Evolutionary conservation across 139 green algal species (phyloP).

Genomic region (Tetraselmis chui): DNA sequence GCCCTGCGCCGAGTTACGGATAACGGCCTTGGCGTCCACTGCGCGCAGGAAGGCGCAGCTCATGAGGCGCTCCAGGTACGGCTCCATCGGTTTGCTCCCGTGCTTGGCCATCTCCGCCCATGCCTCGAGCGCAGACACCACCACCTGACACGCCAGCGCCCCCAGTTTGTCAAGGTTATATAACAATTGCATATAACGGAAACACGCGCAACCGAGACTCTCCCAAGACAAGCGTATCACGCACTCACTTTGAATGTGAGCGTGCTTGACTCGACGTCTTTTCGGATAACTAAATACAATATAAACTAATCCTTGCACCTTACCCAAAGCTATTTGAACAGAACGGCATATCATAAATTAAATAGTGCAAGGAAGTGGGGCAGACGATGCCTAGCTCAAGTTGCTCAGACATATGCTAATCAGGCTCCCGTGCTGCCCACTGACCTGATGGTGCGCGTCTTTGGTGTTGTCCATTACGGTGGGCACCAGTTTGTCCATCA

Average conservation of each 20-base stretch:
- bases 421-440: too few relatives aligned
- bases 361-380: too few relatives aligned
- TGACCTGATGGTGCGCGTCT: neutral
- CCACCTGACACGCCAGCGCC: slow-evolving; percentile 8
- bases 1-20: slow-evolving; percentile 20
- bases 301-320: too few relatives aligned
- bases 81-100: slow-evolving; percentile 23
- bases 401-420: too few relatives aligned
- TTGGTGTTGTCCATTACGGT: neutral
- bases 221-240: too few relatives aligned
- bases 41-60: slow-evolving; percentile 41
- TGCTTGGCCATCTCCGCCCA: neutral
- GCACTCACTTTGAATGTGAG: too few relatives aligned
- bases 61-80: slow-evolving; percentile 48
- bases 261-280: too few relatives aligned
- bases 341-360: too few relatives aligned
- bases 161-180: slow-evolving; percentile 9
- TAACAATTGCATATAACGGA: neutral
- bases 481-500: neutral
- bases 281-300: too few relatives aligned
- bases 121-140: slow-evolving; percentile 23
- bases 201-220: too few relatives aligned
- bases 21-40: slow-evolving; percentile 45
- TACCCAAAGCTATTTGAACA: too few relatives aligned
- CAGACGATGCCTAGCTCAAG: too few relatives aligned